Conservation (phyloP, 164 flowering plant genomes). For the Berberis vulgaris region DNA sequence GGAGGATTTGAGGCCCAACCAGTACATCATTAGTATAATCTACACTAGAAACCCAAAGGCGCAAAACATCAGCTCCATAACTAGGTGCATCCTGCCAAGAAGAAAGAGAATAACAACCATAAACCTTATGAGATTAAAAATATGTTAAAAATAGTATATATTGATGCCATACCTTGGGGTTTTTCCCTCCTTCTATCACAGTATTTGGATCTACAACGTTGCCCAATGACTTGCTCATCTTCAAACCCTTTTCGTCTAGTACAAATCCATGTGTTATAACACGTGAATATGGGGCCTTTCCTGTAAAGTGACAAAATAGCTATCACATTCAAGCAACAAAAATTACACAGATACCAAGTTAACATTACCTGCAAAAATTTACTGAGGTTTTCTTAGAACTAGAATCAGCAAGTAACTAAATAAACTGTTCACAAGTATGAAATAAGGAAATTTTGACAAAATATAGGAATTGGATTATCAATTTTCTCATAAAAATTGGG, state of each 20-base stretch:
- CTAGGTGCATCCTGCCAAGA: conserved; percentile 68
- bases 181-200: conserved; percentile 86
- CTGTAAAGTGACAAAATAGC: conserved; percentile 26
- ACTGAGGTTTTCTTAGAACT: too few relatives aligned
- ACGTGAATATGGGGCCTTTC: conserved; percentile 77
- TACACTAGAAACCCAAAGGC: conserved; percentile 99
- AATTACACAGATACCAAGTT: too few relatives aligned
- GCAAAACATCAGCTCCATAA: conserved; percentile 91
- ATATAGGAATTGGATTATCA: too few relatives aligned
- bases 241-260: conserved; percentile 88
- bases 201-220: conserved; percentile 89
- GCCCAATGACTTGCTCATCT: conserved; percentile 98
- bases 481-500: too few relatives aligned
- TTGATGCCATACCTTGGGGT: conserved; percentile 43
- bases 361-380: too few relatives aligned
- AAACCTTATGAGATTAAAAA: neutral
- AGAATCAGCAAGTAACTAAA: too few relatives aligned
- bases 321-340: neutral
- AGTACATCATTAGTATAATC: conserved; percentile 88
- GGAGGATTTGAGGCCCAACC: conserved; percentile 83
- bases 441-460: too few relatives aligned
- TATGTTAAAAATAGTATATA: neutral
- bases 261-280: conserved; percentile 98
- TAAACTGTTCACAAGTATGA: too few relatives aligned
- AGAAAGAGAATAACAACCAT: conserved; percentile 1